Percentiles rank a stretch among this genome's conserved stretches.
These are phyloP conservation scores for Dinochytrium kinnereticum DNA, from an alignment of 371 early-diverging fungal species.

Conservation along the genomic window DNA sequence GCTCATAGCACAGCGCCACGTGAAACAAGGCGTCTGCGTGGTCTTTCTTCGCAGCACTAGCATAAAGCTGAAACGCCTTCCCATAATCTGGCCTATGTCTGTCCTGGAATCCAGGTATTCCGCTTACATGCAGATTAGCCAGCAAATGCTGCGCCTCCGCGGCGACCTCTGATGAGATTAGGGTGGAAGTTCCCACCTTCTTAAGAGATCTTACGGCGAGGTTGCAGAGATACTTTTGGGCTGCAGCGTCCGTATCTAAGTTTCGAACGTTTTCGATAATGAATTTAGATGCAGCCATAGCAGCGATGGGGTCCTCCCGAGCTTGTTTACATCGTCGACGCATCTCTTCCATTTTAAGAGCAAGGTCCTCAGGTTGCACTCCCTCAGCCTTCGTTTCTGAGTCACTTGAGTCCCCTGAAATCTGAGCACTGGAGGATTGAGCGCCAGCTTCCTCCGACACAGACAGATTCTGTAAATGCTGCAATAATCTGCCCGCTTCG, in stretches of 20 bases:
- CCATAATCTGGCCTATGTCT: slow-evolving; percentile 36
- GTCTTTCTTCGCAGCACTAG: slow-evolving; percentile 41
- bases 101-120: slow-evolving; percentile 45
- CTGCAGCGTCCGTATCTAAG: slow-evolving; percentile 22
- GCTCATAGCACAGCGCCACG: slow-evolving; percentile 44
- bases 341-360: slow-evolving; percentile 16
- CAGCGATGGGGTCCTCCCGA: not conserved
- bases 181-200: slow-evolving; percentile 15
- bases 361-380: not conserved
- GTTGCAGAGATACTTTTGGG: slow-evolving; percentile 32
- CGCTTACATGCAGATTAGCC: slow-evolving; percentile 44
- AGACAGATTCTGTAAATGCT: not conserved
- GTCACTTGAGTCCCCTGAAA: too few species aligned
- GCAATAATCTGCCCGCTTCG: too few species aligned
- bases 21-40: slow-evolving; percentile 46
- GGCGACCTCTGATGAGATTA: not conserved
- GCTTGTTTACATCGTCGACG: slow-evolving; percentile 15
- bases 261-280: slow-evolving; percentile 39
- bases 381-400: too few species aligned
- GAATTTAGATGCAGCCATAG: slow-evolving; percentile 31
- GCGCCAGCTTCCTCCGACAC: not conserved
- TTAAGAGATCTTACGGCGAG: slow-evolving; percentile 30
- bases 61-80: slow-evolving; percentile 48
- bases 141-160: slow-evolving; percentile 43
- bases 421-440: too few species aligned